phyloP scores from a whole-genome alignment of 805 yeast genomes.

The Saturnispora quitensis region DNA sequence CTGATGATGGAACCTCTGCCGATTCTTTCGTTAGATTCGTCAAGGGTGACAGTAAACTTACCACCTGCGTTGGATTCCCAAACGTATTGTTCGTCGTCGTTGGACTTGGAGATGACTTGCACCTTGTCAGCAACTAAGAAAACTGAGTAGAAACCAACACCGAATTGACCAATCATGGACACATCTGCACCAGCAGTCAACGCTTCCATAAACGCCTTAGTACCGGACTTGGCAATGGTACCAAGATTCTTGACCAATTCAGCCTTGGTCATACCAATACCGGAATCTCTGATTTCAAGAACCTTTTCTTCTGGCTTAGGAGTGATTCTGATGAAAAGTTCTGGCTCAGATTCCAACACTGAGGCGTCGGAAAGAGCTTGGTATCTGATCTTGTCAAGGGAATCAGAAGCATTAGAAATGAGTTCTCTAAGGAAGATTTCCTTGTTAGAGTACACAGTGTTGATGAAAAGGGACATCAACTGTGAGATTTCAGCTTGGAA shows the following conservation, averaged over 20 bases:
- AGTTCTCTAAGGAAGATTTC: slow-evolving; percentile 98
- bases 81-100: slow-evolving; percentile 98
- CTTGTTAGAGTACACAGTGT: slow-evolving; percentile 99
- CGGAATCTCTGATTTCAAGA: slow-evolving; percentile 96
- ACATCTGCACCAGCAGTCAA: slow-evolving; percentile 99
- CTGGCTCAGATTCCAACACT: slow-evolving; percentile 90
- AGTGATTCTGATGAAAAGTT: slow-evolving; percentile 92
- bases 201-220: slow-evolving; percentile 99
- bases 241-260: slow-evolving; percentile 98
- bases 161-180: slow-evolving; percentile 99
- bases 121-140: slow-evolving; percentile 99
- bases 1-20: slow-evolving; percentile 94
- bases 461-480: slow-evolving; percentile 99
- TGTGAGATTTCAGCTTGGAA: slow-evolving; percentile 99
- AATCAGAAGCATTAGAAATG: slow-evolving; percentile 98
- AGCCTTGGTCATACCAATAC: slow-evolving; percentile 99
- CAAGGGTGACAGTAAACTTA: slow-evolving; percentile 92
- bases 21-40: slow-evolving; percentile 75
- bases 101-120: slow-evolving; percentile 96
- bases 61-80: slow-evolving; percentile 99
- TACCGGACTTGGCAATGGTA: slow-evolving; percentile 99
- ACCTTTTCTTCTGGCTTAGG: slow-evolving; percentile 93
- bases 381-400: slow-evolving; percentile 96
- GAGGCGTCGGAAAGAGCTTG: slow-evolving; percentile 90
- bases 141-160: slow-evolving; percentile 99